These are phyloP conservation scores for Aphanomyces euteiches DNA, from an alignment of 352 stramenopile species.

Conservation along the genomic window DNA sequence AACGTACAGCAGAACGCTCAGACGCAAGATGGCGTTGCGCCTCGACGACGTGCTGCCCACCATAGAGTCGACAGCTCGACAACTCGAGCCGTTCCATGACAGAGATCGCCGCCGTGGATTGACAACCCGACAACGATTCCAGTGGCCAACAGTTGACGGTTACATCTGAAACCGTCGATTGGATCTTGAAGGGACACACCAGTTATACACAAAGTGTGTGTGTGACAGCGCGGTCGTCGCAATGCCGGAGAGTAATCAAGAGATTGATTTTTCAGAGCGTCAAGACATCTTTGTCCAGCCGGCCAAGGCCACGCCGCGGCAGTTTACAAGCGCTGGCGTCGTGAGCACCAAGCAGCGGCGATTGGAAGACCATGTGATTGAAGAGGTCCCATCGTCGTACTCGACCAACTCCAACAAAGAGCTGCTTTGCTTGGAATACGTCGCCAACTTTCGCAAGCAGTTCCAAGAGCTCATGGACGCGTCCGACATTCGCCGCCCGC, in stretches of 20 bases:
- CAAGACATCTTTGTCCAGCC: conserved; percentile 5
- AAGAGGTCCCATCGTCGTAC: conserved; percentile 33
- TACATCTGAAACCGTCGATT: no score
- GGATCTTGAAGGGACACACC: no score
- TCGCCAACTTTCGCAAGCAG: conserved; percentile 86
- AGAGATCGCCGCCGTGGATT: no score
- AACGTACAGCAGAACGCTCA: no score
- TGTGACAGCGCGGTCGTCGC: neutral
- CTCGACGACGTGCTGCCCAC: no score
- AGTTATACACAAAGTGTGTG: no score
- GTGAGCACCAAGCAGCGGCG: conserved; percentile 79
- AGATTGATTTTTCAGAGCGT: conserved; percentile 21
- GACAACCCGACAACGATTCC: no score
- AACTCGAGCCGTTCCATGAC: no score
- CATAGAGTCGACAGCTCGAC: no score
- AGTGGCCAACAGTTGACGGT: no score
- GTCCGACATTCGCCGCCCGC: conserved; percentile 37
- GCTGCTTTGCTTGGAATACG: conserved; percentile 91
- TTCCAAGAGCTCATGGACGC: conserved; percentile 85
- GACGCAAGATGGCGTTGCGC: no score
- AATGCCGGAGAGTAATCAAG: conserved; percentile 9
- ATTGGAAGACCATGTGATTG: conserved; percentile 53
- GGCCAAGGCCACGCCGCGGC: conserved; percentile 32
- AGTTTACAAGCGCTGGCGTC: conserved; percentile 71
- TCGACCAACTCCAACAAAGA: conserved; percentile 83